These are phyloP conservation scores for Trichothecium roseum DNA, from an alignment of 2,329 filamentous ascomycete genomes.

Conservation along the genomic window DNA sequence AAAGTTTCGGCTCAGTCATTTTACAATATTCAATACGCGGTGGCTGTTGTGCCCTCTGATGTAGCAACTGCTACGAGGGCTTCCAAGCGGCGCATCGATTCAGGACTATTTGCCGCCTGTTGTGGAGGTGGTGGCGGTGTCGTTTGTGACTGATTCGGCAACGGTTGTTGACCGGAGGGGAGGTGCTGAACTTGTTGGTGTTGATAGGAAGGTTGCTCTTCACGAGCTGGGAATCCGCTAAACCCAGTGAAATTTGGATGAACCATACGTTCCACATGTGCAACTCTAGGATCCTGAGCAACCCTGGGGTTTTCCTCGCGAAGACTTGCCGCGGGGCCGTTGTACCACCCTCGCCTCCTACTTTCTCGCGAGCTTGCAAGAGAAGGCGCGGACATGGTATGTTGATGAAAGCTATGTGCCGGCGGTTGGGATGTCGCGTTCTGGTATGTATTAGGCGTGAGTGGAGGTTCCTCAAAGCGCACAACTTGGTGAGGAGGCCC, in stretches of 20 bases:
- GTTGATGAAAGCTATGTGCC: slow-evolving; percentile 34
- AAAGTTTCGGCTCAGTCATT: too few species aligned
- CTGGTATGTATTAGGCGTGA: slow-evolving; percentile 1
- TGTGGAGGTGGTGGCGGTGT: slow-evolving; percentile 8
- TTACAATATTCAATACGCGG: slow-evolving; percentile 30
- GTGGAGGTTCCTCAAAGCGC: slow-evolving; percentile 36
- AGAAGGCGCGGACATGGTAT: slow-evolving; percentile 50
- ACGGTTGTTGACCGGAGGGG: slow-evolving; percentile 5
- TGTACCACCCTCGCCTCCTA: slow-evolving; percentile 66
- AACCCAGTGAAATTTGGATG: slow-evolving; percentile 46
- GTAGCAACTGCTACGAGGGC: slow-evolving; percentile 34
- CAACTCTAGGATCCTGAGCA: slow-evolving; percentile 20
- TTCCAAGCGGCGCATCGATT: slow-evolving; percentile 27
- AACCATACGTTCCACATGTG: slow-evolving; percentile 44
- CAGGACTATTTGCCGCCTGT: slow-evolving; percentile 14
- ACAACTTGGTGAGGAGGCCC: slow-evolving; percentile 37
- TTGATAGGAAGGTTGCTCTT: slow-evolving; percentile 11
- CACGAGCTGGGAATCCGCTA: slow-evolving; percentile 35
- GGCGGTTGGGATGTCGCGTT: slow-evolving; percentile 16
- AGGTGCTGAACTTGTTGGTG: slow-evolving; percentile 10
- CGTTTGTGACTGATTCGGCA: slow-evolving; percentile 10
- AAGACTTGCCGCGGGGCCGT: slow-evolving; percentile 34
- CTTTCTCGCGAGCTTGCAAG: slow-evolving; percentile 45
- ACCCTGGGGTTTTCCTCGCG: slow-evolving; percentile 21
- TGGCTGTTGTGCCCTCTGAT: slow-evolving; percentile 30